These are phyloP conservation scores for Ophiostoma quercus DNA, from an alignment of 2,329 filamentous ascomycete genomes.

Conservation along the genomic window DNA sequence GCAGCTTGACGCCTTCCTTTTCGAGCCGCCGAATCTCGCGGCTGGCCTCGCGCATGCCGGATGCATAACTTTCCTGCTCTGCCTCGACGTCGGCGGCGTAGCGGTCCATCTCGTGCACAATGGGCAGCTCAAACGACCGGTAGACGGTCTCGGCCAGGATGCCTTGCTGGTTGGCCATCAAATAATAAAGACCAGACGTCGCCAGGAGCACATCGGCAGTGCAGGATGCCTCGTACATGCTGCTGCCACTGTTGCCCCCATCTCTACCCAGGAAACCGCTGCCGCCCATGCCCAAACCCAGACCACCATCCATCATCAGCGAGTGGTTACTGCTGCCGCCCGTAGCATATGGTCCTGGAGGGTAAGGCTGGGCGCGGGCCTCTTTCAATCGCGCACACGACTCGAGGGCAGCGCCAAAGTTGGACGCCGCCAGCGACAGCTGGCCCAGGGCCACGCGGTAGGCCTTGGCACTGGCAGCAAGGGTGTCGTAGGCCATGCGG, in stretches of 20 bases:
- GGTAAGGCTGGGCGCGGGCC: constrained; percentile 55
- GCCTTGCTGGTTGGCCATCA: constrained; percentile 65
- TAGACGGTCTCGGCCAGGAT: constrained; percentile 66
- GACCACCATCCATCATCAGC: constrained; percentile 29
- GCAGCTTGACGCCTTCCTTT: constrained; percentile 58
- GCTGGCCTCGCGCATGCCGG: constrained; percentile 49
- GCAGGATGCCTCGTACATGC: constrained; percentile 41
- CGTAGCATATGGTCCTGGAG: constrained; percentile 30
- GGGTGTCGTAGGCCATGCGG: constrained; percentile 57
- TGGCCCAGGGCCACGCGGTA: constrained; percentile 59
- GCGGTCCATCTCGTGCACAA: constrained; percentile 63
- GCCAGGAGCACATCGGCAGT: constrained; percentile 60
- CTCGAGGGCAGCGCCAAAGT: constrained; percentile 61
- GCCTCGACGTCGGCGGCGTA: constrained; percentile 61
- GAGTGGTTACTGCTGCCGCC: constrained; percentile 29
- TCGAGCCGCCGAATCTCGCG: constrained; percentile 59
- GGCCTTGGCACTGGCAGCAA: constrained; percentile 56
- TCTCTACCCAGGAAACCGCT: constrained; percentile 40
- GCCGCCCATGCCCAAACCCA: constrained; percentile 30
- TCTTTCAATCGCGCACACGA: constrained; percentile 64
- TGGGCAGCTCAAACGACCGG: constrained; percentile 61
- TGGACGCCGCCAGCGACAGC: constrained; percentile 56
- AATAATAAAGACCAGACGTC: constrained; percentile 60
- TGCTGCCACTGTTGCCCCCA: constrained; percentile 36
- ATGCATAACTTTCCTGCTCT: constrained; percentile 57